Conservation (phyloP, 2,329 filamentous ascomycete genomes). For the Eurotiales sp. region DNA sequence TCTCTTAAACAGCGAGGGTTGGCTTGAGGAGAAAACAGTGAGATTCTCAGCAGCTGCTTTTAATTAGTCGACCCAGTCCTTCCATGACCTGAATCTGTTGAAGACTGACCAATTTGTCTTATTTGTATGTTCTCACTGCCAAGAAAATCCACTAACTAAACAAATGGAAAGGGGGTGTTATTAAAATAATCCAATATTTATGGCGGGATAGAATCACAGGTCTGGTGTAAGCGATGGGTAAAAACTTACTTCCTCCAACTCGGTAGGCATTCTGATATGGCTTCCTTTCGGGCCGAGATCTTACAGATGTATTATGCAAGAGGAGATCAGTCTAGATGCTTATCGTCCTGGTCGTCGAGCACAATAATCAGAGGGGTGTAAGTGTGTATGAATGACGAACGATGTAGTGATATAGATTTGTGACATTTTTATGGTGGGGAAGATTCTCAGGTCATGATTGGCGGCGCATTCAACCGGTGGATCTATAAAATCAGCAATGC, state of each 20-base stretch:
- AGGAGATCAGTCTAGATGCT: too few relatives aligned
- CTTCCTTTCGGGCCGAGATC: background rate
- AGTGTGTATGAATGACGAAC: background rate
- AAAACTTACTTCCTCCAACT: conserved; percentile 67
- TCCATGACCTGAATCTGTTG: too few relatives aligned
- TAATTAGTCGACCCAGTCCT: conserved; percentile 10
- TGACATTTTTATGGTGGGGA: conserved; percentile 12
- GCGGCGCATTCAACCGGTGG: background rate
- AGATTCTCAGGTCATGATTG: background rate
- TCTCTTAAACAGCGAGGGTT: conserved; percentile 79
- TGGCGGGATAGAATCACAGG: background rate
- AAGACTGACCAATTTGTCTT: conserved; percentile 64
- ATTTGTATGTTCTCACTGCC: conserved; percentile 89
- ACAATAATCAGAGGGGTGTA: too few relatives aligned
- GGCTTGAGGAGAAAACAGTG: conserved; percentile 73
- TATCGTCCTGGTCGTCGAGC: too few relatives aligned
- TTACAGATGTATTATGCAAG: too few relatives aligned
- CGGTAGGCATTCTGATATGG: conserved; percentile 66
- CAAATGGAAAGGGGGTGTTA: too few relatives aligned
- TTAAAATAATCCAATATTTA: background rate
- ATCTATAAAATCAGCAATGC: too few relatives aligned
- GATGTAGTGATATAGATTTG: conserved; percentile 6
- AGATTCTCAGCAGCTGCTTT: conserved; percentile 60
- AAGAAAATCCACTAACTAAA: conserved; percentile 51
- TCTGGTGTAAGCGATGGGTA: background rate